Conservation (phyloP, 2,329 filamentous ascomycete species). For the Aspergillus ochraceoroseus region DNA sequence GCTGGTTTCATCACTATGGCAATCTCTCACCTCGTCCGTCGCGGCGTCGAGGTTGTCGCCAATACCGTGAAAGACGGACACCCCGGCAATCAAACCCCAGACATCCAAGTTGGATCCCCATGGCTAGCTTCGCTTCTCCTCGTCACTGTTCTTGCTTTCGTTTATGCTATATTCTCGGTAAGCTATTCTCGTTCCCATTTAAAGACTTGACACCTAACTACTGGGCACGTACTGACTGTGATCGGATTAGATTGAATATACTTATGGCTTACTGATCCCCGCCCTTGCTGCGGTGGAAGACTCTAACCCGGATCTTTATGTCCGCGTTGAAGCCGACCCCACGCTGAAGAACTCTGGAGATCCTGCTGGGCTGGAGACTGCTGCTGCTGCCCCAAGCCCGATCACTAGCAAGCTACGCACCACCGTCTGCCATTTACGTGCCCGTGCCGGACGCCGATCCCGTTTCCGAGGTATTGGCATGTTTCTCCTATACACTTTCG, state of each 20-base stretch:
- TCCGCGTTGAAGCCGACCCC: constrained; percentile 46
- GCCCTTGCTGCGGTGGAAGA: constrained; percentile 62
- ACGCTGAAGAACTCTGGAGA: constrained; percentile 33
- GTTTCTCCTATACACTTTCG: constrained; percentile 47
- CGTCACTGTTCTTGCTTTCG: constrained; percentile 22
- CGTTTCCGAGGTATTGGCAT: constrained; percentile 64
- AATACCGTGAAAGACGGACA: not conserved
- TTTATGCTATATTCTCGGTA: constrained; percentile 10
- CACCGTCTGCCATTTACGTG: constrained; percentile 57
- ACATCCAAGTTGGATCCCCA: constrained; percentile 21
- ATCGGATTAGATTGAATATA: constrained; percentile 48
- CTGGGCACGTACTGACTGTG: not conserved
- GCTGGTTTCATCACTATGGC: constrained; percentile 4
- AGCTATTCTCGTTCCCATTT: constrained; percentile 17
- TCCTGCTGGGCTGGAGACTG: constrained; percentile 39
- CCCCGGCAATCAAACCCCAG: not conserved
- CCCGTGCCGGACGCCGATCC: constrained; percentile 59
- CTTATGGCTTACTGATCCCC: constrained; percentile 55
- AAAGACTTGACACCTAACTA: too few species aligned
- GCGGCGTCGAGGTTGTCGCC: constrained; percentile 7
- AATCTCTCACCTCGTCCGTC: constrained; percentile 10
- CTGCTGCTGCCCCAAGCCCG: constrained; percentile 51
- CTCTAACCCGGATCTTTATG: constrained; percentile 50
- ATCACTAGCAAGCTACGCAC: constrained; percentile 58
- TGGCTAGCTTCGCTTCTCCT: constrained; percentile 29